A percentile compares a stretch with the other conserved stretches of the same genome.
Evolutionary conservation across 768 basidiomycete species (phyloP).

Genomic region (Chalciporus piperatus): DNA sequence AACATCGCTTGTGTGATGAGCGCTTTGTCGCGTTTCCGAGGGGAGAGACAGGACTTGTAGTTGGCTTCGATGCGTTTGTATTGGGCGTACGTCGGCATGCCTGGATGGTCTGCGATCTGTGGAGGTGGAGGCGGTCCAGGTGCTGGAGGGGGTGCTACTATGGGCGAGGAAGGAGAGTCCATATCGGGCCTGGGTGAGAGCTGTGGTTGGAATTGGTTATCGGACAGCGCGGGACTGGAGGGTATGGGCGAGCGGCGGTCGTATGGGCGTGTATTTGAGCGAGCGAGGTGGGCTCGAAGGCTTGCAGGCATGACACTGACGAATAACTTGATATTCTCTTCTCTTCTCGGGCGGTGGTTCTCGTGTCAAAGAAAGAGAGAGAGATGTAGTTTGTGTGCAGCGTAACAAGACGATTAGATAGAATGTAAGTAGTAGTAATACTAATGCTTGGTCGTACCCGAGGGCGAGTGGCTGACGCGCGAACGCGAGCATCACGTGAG

Average conservation of each 20-base stretch:
- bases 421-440: slow-evolving; percentile 12
- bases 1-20: slow-evolving; percentile 70
- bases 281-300: slow-evolving; percentile 8
- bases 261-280: slow-evolving; percentile 20
- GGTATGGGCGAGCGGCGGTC: slow-evolving; percentile 12
- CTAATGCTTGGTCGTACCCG: slow-evolving; percentile 8
- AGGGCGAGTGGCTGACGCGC: slow-evolving; percentile 28
- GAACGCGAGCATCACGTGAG: slow-evolving; percentile 29
- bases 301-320: slow-evolving; percentile 21
- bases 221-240: slow-evolving; percentile 7
- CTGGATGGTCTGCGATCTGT: slow-evolving; percentile 30
- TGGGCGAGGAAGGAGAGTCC: background rate
- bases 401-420: slow-evolving; percentile 14
- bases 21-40: slow-evolving; percentile 62
- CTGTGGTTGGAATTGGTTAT: background rate
- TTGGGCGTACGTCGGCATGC: slow-evolving; percentile 60
- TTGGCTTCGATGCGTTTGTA: slow-evolving; percentile 56
- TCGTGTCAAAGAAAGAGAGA: slow-evolving; percentile 7
- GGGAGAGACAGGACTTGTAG: slow-evolving; percentile 52
- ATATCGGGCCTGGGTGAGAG: background rate
- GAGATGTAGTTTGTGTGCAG: slow-evolving; percentile 24
- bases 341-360: background rate
- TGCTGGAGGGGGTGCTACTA: too few relatives aligned
- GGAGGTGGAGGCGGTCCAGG: background rate
- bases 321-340: background rate